Base-by-base conservation (phyloP, 345 rosid species). In the Anacardium occidentale region DNA sequence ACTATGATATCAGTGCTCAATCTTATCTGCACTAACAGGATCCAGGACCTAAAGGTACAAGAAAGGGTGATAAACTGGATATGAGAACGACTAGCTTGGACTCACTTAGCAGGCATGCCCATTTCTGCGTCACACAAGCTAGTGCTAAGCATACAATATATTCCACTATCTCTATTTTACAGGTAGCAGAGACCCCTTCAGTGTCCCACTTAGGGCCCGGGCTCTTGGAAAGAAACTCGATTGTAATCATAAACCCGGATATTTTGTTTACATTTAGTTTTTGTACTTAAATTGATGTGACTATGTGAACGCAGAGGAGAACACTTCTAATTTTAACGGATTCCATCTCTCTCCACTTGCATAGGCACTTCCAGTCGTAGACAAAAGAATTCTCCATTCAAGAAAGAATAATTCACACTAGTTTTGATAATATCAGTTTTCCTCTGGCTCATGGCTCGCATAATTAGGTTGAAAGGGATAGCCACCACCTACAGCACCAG, bases 1-100 rank as follows among this genome's bases (percentile, higher is more conserved):
- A 50, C 74, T 47, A 29, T 29, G 59, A 21, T n/a, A 3, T 61
- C 44, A 50, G 74, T 50, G 66, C 66, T 71, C 42, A 56, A 22
- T 26, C 53, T 11, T 29, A 51, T 29, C 50, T 48, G 74, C 59
- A 50, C 56, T 29, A 48, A 22, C 1, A 47, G 44, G 65, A 60
- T 29, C 40, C 10, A 8, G 40, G 42, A 4, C 72, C 15, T 48
- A 45, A 11, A 48, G 44, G 25, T 25, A 26, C n/a, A 15, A 37
- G 64, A 55, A 68, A 56, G 26, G 45, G 18, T 32, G 66, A 71
- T 71, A 54, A n/a, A 22, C 15, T 29, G 24, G 51, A 58, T 55
- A 13, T 13, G 37, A 20, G 22, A 58, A 58, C 12, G 73, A 71
- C 20, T 32, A 34, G 45, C 10, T 47, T 5, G 8, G 22, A 44